Conservation (phyloP, 2,329 filamentous ascomycete species). For the Colletotrichum musae region DNA sequence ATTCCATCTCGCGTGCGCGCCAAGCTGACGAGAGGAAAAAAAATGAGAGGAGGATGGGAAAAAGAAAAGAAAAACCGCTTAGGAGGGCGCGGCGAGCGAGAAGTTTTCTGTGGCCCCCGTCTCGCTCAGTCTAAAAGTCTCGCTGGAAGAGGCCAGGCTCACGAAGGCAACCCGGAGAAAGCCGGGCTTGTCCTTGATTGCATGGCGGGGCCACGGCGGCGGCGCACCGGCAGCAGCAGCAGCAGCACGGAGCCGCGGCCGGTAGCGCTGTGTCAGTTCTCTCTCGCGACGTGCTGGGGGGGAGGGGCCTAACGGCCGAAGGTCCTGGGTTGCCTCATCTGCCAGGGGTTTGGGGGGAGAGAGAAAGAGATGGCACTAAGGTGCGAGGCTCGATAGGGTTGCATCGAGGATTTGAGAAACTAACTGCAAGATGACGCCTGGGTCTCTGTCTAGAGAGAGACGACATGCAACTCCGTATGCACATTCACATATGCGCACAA, state of each 20-base stretch:
- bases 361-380: conserved; percentile 14
- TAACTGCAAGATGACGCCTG: conserved; percentile 3
- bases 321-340: conserved; percentile 16
- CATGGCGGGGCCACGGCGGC: not conserved
- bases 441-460: not conserved
- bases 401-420: conserved; percentile 30
- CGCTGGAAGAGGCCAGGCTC: not conserved
- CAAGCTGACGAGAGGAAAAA: conserved; percentile 1
- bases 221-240: not conserved
- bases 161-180: conserved; percentile 6
- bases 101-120: not conserved
- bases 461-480: not conserved
- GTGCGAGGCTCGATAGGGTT: conserved; percentile 16
- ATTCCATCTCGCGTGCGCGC: conserved; percentile 26
- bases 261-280: conserved; percentile 21
- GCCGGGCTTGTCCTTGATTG: not conserved
- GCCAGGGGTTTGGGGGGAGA: conserved; percentile 1
- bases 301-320: conserved; percentile 23
- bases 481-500: too few species aligned
- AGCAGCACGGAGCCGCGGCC: conserved; percentile 8
- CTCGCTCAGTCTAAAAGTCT: not conserved
- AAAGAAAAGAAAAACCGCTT: conserved; percentile 14
- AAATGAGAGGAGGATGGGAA: not conserved
- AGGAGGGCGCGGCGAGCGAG: not conserved
- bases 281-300: not conserved